Conservation (phyloP, 768 basidiomycete genomes). For the Xerocomus brunneocitrinus region DNA sequence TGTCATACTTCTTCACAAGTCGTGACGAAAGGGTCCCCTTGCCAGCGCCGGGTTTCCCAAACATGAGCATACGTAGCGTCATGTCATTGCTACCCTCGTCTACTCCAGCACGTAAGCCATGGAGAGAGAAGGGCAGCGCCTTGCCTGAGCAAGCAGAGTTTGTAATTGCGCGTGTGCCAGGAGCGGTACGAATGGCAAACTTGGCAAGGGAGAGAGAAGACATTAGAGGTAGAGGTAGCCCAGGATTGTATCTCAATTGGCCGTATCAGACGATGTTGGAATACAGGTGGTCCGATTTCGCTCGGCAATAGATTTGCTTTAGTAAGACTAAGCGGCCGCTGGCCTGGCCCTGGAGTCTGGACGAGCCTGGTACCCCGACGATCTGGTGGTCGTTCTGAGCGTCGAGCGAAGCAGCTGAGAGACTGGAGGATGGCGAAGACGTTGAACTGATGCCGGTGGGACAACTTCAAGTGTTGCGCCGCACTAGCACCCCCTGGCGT, state of each 20-base stretch:
- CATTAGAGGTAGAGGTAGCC: conserved; percentile 14
- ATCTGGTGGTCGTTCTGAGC: not conserved
- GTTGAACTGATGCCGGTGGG: not conserved
- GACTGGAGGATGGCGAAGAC: not conserved
- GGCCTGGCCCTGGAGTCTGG: not conserved
- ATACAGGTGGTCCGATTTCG: conserved; percentile 7
- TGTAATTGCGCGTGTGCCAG: conserved; percentile 24
- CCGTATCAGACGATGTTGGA: conserved; percentile 9
- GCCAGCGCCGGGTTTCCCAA: conserved; percentile 65
- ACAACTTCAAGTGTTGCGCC: not conserved
- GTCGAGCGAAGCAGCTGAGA: not conserved
- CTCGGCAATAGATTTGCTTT: conserved; percentile 2
- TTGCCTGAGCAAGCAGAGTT: conserved; percentile 32
- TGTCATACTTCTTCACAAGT: conserved; percentile 76
- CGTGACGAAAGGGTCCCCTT: conserved; percentile 80
- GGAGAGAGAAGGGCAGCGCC: conserved; percentile 51
- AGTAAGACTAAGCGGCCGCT: not conserved
- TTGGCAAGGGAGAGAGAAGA: conserved; percentile 12
- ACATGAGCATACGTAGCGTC: conserved; percentile 48
- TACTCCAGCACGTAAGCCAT: conserved; percentile 34
- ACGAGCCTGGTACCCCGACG: not conserved
- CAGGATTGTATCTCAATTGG: conserved; percentile 17
- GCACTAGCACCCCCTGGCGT: not conserved
- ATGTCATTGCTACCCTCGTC: conserved; percentile 19
- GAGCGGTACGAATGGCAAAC: conserved; percentile 11